Conservation (phyloP, 2,329 filamentous ascomycete genomes). For the Fusarium sterilihyphosum region DNA sequence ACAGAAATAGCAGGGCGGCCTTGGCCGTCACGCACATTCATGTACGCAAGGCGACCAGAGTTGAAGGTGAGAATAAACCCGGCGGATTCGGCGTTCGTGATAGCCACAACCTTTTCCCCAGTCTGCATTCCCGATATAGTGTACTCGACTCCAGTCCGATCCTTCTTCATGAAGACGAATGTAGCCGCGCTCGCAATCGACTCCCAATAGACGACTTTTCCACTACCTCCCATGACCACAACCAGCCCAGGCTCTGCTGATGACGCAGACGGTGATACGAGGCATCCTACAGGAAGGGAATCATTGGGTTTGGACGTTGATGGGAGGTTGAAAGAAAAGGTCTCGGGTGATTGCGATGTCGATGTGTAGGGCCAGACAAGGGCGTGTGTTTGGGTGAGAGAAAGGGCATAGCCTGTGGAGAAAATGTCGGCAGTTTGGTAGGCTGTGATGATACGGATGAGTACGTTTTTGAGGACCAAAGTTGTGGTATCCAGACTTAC, state of each 20-base stretch:
- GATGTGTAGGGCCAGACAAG: constrained; percentile 89
- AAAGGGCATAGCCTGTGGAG: constrained; percentile 78
- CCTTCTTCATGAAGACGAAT: constrained; percentile 83
- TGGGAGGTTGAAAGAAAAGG: constrained; percentile 82
- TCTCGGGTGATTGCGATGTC: constrained; percentile 75
- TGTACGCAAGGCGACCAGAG: constrained; percentile 85
- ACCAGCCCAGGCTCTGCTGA: constrained; percentile 87
- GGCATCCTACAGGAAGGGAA: constrained; percentile 81
- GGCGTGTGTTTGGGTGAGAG: constrained; percentile 82
- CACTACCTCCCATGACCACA: constrained; percentile 83
- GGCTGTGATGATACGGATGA: constrained; percentile 53
- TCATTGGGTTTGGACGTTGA: constrained; percentile 75
- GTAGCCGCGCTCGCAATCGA: constrained; percentile 90
- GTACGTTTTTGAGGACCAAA: constrained; percentile 1
- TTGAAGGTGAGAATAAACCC: constrained; percentile 89
- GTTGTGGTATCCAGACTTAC: constrained; percentile 58
- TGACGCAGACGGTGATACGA: constrained; percentile 82
- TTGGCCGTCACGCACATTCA: constrained; percentile 86
- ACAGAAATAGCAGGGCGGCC: constrained; percentile 84
- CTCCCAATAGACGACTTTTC: constrained; percentile 94
- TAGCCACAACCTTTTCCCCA: constrained; percentile 79
- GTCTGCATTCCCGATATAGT: constrained; percentile 78
- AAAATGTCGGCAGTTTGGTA: constrained; percentile 74
- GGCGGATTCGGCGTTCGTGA: constrained; percentile 84
- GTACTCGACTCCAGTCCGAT: constrained; percentile 81